Conservation (phyloP, 225 moss, liverwort and hornwort species). For the Polytrichum commune region DNA sequence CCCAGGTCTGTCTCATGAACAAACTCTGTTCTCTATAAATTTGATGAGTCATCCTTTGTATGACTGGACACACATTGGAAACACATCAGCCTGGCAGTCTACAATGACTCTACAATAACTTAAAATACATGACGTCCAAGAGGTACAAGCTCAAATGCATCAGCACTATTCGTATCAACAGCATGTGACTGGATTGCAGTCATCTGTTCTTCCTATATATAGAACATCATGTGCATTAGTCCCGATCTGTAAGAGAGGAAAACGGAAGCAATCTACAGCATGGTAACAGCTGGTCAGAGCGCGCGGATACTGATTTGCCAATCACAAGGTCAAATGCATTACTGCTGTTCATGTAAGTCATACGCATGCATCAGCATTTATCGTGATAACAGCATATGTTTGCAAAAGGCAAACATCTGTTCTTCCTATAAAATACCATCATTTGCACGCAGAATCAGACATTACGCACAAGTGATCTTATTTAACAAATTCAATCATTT, state of each 20-base stretch:
- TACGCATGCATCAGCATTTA: conserved; percentile 16
- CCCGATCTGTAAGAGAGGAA: no score
- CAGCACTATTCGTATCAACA: conserved; percentile 19
- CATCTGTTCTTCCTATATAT: conserved; percentile 36
- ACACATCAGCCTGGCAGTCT: not conserved
- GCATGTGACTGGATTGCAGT: conserved; percentile 19
- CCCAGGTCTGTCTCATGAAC: conserved; percentile 30
- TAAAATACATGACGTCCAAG: no score
- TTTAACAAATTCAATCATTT: no score
- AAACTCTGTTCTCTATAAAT: conserved; percentile 27
- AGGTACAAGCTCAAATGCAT: conserved; percentile 14
- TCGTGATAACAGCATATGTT: conserved; percentile 9
- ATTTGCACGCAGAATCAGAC: conserved; percentile 11
- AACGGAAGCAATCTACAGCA: no score
- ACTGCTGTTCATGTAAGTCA: no score
- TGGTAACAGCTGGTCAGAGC: no score
- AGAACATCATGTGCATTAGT: conserved; percentile 20
- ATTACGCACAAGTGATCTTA: no score
- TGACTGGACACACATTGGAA: not conserved
- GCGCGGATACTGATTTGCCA: no score
- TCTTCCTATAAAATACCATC: conserved; percentile 43
- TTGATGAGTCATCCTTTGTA: conserved; percentile 36
- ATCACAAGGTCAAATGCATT: no score
- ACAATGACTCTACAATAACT: no score
- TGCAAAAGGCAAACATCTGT: conserved; percentile 20